Evolutionary conservation across 371 early-diverging fungal genomes (phyloP), one percentile per base, ranked within the genome.

Genomic region (Haplosporangium sp.): DNA sequence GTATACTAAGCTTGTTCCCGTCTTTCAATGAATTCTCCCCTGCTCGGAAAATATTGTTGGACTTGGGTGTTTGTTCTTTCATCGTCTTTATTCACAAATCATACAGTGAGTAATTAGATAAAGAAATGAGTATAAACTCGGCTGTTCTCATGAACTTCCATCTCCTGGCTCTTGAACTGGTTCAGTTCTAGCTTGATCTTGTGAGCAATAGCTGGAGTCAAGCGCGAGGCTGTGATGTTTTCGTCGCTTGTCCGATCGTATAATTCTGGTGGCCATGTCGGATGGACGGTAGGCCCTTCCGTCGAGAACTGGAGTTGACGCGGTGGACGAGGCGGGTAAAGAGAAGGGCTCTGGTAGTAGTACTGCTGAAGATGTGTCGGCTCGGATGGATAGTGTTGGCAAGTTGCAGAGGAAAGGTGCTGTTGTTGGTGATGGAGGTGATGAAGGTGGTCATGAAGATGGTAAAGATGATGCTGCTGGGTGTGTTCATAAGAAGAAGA

Each of bases 171-270:
- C 83, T 93, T 93, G 80, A 85, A 93, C 69, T 92, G 88, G 73
- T 93, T 93, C 66, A 93, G 74, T 67, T 93, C 94, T 68, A 88
- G 84, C 65, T 93, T 92, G 81, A 93, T 92, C 71, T 85, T 85
- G 81, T 89, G 86, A n/a, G 92, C 91, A 53, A 91, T 81, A 18
- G 85, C 67, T 3, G 91, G 87, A 3, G 93, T 91, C 6, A 93
- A 75, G 48, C 88, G 84, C 47, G 84, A 84, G 52, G 89, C 88
- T 8, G 90, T 90, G 46, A 88, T 81, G 37, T 87, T 82, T 1
- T 84, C 68, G 71, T 90, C 88, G 61, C 92, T 90, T 20, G 88
- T 84, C 13, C 94, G 87, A 67, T 93, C 94, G 64, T 93, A 93
- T 51, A 91, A 90, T 20, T 72, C 79, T 2, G 91, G 79, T 36